Base-by-base conservation (phyloP, 2,329 filamentous ascomycete genomes). In the Dothistroma septosporum region DNA sequence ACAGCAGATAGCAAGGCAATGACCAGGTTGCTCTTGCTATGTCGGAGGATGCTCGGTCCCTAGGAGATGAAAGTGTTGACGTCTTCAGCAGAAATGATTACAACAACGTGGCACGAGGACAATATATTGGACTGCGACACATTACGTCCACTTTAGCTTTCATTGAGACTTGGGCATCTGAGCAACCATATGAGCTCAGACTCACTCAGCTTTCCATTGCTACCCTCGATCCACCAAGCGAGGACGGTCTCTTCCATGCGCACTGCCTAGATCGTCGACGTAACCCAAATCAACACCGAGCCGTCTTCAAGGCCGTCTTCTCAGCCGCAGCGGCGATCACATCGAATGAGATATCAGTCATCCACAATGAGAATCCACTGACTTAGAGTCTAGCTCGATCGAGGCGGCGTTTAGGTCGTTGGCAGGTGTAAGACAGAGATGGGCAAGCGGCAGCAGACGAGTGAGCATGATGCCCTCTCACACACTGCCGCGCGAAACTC, bases 131-230 rank as follows among this genome's bases (percentile, higher is more conserved):
- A 19, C 41, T 44, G 41, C 41, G 41, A 44, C 41, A 44, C 41
- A 44, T 44, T 19, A 4, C 41, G 41, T 44, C 41, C 4, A 44
- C 41, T 19, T 44, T 19, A 19, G 14, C 41, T 44, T 19, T 11
- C 4, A 53, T 16, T n/a, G 31, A 7, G 11, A 53, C 44, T 57
- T 44, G 55, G 55, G 49, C 19, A 35, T 8, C 49, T 47, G 24
- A 31, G 24, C 32, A 32, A 44, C 19, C 55, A 49, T 48, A 44
- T 48, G 37, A 47, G 35, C 28, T 21, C 56, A 58, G 48, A 58
- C 37, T n/a, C 19, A 28, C 21, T 52, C 4, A 22, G 21, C 24
- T 28, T 2, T 6, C 24, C 24, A 28, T 28, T 6, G 8, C 24
- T 4, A 56, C 46, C 54, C 37, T 47, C 37, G 31, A 37, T 32